Evolutionary conservation across 108 stramenopile genomes (phyloP).

Genomic region (Thalassiosira profunda): DNA sequence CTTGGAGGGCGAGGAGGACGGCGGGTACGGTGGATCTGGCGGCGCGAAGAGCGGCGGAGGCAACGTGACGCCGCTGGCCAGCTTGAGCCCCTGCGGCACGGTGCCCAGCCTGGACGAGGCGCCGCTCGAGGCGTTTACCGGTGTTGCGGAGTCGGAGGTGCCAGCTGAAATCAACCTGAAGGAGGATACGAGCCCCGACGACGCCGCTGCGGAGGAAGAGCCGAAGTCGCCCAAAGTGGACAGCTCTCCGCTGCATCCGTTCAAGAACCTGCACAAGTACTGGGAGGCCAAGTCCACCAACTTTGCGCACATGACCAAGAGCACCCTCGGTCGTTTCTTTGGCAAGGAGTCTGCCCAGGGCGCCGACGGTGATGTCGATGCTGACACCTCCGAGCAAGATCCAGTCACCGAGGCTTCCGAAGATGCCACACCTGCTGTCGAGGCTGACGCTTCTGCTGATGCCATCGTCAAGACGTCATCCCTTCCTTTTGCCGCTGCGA

Average conservation of each 20-base stretch:
- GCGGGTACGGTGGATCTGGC: neutral
- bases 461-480: neutral
- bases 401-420: neutral
- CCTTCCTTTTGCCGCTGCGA: slow-evolving; percentile 4
- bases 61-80: neutral
- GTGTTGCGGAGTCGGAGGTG: neutral
- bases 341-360: neutral
- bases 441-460: neutral
- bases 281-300: slow-evolving; percentile 27
- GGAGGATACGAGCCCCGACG: neutral
- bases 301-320: slow-evolving; percentile 3
- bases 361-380: neutral
- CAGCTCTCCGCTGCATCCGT: slow-evolving; percentile 15
- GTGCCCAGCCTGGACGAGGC: slow-evolving; percentile 9
- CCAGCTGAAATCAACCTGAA: neutral
- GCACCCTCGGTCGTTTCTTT: slow-evolving; percentile 6
- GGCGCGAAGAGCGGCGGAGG: neutral
- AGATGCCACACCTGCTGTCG: neutral
- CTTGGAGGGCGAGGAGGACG: slow-evolving; percentile 17
- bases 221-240: slow-evolving; percentile 30
- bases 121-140: neutral
- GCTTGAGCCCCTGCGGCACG: slow-evolving; percentile 1
- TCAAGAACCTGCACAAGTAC: slow-evolving; percentile 24
- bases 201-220: neutral
- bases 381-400: neutral